Evolutionary conservation across 2,329 filamentous ascomycete genomes (phyloP), one percentile per base, ranked within the genome.

Genomic region (Trichoderma breve): DNA sequence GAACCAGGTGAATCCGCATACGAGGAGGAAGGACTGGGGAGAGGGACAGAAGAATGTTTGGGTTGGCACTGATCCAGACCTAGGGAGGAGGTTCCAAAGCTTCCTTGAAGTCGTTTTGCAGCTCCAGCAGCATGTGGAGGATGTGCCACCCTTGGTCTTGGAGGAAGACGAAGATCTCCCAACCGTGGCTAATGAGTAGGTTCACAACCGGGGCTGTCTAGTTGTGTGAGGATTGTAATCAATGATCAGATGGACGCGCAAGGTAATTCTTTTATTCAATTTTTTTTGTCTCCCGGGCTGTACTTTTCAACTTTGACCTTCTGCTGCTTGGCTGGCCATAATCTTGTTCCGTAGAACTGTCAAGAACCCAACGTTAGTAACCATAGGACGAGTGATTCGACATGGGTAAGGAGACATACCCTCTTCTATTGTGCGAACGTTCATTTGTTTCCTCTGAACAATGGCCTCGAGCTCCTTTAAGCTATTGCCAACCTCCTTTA

Each of bases 351-450:
- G 77, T 58, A 83, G 75, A 34, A 82, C 83, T 84, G 72, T 26
- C 12, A 18, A 14, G n/a, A 39, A 4, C 4, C 14, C 32, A 55
- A 74, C 71, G 76, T 58, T 39, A 72, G 21, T 24, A 63, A n/a
- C 26, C 14, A 6, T 24, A 2, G 4, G 30, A 24, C 28, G 6
- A 32, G 21, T 53, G 6, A 8, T 6, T 12, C 3, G 6, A 6
- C 18, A 5, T 11, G n/a, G 14, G 7, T 6, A 18, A 26, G 36
- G 15, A 58, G 67, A 76, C 79, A 72, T 84, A 91, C 93, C 93
- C 84, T 98, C 95, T 84, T 99, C 96, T 26, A 98, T 91, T 47
- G 96, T 86, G 71, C 93, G 89, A 74, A 97, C 83, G 80, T 96
- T 98, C 75, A 91, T 90, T 70, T 92, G 93, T 85, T 99, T 99